Base-by-base conservation (phyloP, 345 rosid genomes). In the Turnera subulata region DNA sequence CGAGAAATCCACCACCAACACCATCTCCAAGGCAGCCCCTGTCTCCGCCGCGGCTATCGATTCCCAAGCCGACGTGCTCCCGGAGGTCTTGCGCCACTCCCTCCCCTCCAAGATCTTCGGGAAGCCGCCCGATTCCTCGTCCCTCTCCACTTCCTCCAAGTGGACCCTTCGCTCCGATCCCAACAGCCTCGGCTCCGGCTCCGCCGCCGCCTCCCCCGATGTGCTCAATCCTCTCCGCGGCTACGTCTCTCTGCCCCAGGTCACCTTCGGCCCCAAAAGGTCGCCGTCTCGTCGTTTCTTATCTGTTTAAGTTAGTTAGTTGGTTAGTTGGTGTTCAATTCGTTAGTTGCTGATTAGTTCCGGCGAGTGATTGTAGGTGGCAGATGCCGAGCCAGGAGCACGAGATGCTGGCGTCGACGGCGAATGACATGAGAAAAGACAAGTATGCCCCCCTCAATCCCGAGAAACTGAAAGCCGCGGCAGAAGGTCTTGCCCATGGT, bases 221-320 rank as follows among this genome's bases (percentile, higher is more conserved):
- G 84, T 69, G 7, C 60, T 89, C 62, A 92, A 86, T 68, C 95
- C 98, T 58, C 95, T 92, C 52, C 78, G 95, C 67, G 87, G 85
- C 69, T 83, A 86, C 46, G 50, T 92, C 6, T 79, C 95, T 44
- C 66, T 92, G 55, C 98, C 96, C 50, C 95, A 80, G 72, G 96
- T 92, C 80, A 83, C 93, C 0, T 84, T 89, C 56, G 98, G 97
- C 48, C 95, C 91, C 50, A 84, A 69, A 80, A 92, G 98, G 98
- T 89, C 35, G 35, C 5, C 8, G 5, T 29, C 35, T 8, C 35
- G 4, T 4, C 8, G 35, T 29, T 29, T 29, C 8, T 29, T 29
- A 3, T 29, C 35, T 29, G n/a, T n/a, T n/a, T 53, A 38, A 2
- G 0, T 15, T 14, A 9, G 0, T 46, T 20, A 7, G 3, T 46